phyloP scores from a whole-genome alignment of 768 basidiomycete genomes.

The Arthromyces matolae region DNA sequence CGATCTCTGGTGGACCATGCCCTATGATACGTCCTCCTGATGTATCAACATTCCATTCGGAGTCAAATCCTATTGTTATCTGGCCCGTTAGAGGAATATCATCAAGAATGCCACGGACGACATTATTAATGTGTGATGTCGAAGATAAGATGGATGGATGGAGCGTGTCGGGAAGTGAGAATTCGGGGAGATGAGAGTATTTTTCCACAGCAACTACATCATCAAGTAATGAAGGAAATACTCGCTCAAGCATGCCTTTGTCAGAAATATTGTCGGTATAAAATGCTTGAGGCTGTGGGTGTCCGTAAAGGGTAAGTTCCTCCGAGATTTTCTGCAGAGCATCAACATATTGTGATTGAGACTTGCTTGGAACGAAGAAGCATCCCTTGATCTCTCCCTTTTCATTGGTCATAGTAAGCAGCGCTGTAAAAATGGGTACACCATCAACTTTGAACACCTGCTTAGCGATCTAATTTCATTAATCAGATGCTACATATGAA shows the following conservation, averaged over 20 bases:
- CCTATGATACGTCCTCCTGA: slow-evolving; percentile 13
- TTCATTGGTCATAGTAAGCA: not conserved
- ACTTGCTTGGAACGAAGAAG: not conserved
- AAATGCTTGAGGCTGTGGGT: not conserved
- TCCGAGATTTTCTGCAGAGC: not conserved
- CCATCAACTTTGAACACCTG: slow-evolving; percentile 22
- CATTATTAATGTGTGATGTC: slow-evolving; percentile 17
- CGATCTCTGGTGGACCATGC: slow-evolving; percentile 12
- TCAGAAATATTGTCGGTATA: not conserved
- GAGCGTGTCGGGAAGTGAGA: slow-evolving; percentile 15
- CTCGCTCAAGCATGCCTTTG: not conserved
- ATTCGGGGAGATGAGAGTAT: no score
- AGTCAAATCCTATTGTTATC: slow-evolving; percentile 19
- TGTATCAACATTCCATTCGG: slow-evolving; percentile 25
- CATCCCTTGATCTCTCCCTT: not conserved
- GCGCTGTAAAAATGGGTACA: slow-evolving; percentile 2
- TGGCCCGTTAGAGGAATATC: slow-evolving; percentile 6
- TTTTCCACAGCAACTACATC: slow-evolving; percentile 21
- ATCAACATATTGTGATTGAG: not conserved
- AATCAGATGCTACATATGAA: not conserved
- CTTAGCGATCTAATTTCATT: slow-evolving; percentile 21
- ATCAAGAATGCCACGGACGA: slow-evolving; percentile 15
- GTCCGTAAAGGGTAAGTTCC: not conserved
- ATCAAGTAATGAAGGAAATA: slow-evolving; percentile 2
- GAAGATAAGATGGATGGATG: slow-evolving; percentile 13